These are phyloP conservation scores for Mimosa pudica DNA, from an alignment of 306 rosid species.

Conservation along the genomic window DNA sequence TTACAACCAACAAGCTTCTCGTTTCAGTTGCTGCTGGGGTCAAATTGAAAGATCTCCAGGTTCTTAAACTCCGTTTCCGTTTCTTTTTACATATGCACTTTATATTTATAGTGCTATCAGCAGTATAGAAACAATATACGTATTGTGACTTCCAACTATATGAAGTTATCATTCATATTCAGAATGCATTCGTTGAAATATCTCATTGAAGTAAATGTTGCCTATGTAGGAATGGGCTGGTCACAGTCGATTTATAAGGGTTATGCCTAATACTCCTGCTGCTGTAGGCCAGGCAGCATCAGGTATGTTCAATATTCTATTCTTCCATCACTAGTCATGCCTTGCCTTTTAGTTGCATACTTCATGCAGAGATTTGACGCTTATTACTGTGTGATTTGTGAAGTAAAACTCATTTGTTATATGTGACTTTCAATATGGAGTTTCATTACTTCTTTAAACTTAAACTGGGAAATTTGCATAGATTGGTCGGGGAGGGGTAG, in stretches of 20 bases:
- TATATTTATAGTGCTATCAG: background rate
- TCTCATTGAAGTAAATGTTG: conserved; percentile 32
- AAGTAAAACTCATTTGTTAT: conserved; percentile 6
- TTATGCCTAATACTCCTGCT: conserved; percentile 82
- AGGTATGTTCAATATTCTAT: conserved; percentile 44
- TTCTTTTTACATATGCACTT: background rate
- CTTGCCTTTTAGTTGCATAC: conserved; percentile 25
- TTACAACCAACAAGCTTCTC: conserved; percentile 77
- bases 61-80: conserved; percentile 9
- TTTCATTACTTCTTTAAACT: background rate
- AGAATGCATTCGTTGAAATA: background rate
- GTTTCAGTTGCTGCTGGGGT: conserved; percentile 97
- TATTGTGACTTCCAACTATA: background rate
- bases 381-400: conserved; percentile 11
- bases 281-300: conserved; percentile 81
- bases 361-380: conserved; percentile 6
- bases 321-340: conserved; percentile 14
- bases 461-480: too few species aligned
- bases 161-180: background rate
- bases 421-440: conserved; percentile 10
- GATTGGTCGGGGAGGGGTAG: background rate
- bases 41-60: conserved; percentile 94
- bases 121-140: background rate
- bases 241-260: conserved; percentile 66
- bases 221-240: conserved; percentile 81